Evolutionary conservation across 2,329 filamentous ascomycete species (phyloP), one percentile per base, ranked within the genome.

Genomic region (Penicillium hesseltinei): DNA sequence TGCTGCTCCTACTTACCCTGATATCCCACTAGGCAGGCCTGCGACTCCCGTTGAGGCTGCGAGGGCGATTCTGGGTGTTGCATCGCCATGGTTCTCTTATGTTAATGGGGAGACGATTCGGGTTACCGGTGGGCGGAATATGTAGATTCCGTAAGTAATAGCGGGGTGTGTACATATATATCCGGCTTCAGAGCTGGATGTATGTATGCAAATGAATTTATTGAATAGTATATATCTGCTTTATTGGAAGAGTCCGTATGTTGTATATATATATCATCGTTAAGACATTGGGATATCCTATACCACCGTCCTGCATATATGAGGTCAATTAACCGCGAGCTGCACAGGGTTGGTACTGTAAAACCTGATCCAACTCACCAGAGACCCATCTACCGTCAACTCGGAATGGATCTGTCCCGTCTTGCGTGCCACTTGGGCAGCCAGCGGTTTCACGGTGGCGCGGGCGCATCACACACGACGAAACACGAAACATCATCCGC

Each of bases 101-200:
- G 90, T 96, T 4, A 88, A 84, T 61, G 91, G 92, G 0, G 91
- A 96, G 82, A 93, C 90, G 0, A 89, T 96, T 65, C 90, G 87
- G 78, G 90, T 94, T 51, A 94, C 90, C 5, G 91, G 91, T 15
- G 91, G 91, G 2, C 80, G 84, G 63, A 83, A 82, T 67, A 86
- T 85, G 73, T 86, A 81, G 71, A 49, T 54, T 33, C 8, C 35
- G 9, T 1, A 33, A 9, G 11, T 46, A 23, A 10, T 33, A 23
- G 19, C 13, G 19, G 44, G 9, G 29, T 21, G 19, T 44, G 11
- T 33, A 2, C 1, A 2, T 35, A 33, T 47, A 35, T 23, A 35
- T 35, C 15, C 5, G 3, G n/a, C 2, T 40, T 19, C 0, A 15
- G 35, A 21, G 10, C 25, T 39, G 13, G 7, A 21, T 58, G 9